Evolutionary conservation across 331 rosid species (phyloP), one percentile per base, ranked within the genome.

Genomic region (Cydonia oblonga): DNA sequence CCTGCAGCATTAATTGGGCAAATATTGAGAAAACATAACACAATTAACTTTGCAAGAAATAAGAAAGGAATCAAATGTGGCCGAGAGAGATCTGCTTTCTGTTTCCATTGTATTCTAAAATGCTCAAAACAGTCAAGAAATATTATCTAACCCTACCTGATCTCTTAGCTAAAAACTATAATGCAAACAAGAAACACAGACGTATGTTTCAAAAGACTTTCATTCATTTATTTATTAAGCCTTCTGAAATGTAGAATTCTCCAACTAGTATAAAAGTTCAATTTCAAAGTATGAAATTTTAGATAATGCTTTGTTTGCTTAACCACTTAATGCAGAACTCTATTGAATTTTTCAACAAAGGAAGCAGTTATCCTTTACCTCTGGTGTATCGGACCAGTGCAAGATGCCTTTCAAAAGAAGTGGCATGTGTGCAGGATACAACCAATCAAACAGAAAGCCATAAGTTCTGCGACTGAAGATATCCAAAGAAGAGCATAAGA

Each of bases 391-490:
- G 16, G 91, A 83, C 98, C 98, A 93, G 44, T 91, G 95, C 4
- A 93, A 86, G 85, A 93, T 85, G 81, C 98, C 97, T 84, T 85
- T 92, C 84, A 91, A 80, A 77, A 93, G 89, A 59, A 89, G 88
- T 58, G 88, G 91, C 96, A 91, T 83, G 83, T 93, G 96, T 13
- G 91, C 91, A 72, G 98, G 96, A 80, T 93, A 93, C 70, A 93
- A 74, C 98, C 98, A 93, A 88, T 91, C 98, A 91, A 95, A 95
- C 67, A 95, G 86, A 81, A 95, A 85, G 71, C 97, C 97, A 51
- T 84, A 95, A 23, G 96, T 89, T 78, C 99, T 90, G 68, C 99
- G 99, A 81, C 99, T 95, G 89, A 54, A 80, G 66, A 75, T 15
- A 65, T 68, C 77, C 42, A 28, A 84, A 67, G 77, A 67, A 79